A percentile compares a stretch with the other conserved stretches of the same genome.
These are phyloP conservation scores for Metarhizium brunneum DNA, from an alignment of 2,329 filamentous ascomycete species.

Conservation along the genomic window DNA sequence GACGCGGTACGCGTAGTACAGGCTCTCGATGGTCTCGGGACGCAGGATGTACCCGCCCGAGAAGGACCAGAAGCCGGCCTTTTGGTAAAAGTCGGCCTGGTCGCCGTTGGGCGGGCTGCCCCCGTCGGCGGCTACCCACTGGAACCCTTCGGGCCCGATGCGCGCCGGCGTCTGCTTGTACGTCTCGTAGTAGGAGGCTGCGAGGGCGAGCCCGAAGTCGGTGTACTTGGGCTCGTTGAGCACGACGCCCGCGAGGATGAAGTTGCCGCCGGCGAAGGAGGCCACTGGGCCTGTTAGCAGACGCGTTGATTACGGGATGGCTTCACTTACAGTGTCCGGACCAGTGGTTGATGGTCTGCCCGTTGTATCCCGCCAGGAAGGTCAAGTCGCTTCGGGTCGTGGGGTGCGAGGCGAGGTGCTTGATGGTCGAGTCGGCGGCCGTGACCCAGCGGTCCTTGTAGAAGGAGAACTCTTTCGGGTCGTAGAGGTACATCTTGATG, in stretches of 20 bases:
- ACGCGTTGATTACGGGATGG: not conserved
- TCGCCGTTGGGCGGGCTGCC: slow-evolving; percentile 34
- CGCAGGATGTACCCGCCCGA: slow-evolving; percentile 53
- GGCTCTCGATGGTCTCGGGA: slow-evolving; percentile 74
- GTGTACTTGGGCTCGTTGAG: slow-evolving; percentile 57
- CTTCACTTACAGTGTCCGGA: slow-evolving; percentile 41
- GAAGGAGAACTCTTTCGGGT: slow-evolving; percentile 48
- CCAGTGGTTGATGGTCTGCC: slow-evolving; percentile 29
- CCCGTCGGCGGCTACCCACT: slow-evolving; percentile 42
- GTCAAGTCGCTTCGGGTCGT: slow-evolving; percentile 58
- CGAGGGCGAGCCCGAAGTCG: slow-evolving; percentile 63
- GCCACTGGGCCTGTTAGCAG: slow-evolving; percentile 42
- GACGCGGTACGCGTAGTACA: slow-evolving; percentile 78
- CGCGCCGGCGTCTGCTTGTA: slow-evolving; percentile 61
- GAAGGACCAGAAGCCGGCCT: slow-evolving; percentile 19
- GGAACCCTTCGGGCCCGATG: slow-evolving; percentile 68
- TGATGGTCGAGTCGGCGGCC: slow-evolving; percentile 68
- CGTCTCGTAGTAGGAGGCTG: slow-evolving; percentile 64
- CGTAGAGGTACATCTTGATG: slow-evolving; percentile 85
- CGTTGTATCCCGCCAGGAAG: slow-evolving; percentile 53
- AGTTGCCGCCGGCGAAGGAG: slow-evolving; percentile 79
- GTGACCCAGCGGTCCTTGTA: slow-evolving; percentile 69
- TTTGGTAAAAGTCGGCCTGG: slow-evolving; percentile 62
- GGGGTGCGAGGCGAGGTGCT: slow-evolving; percentile 61
- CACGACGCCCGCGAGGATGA: slow-evolving; percentile 69